These are phyloP conservation scores for Apiospora kogelbergensis DNA, from an alignment of 2,329 filamentous ascomycete genomes.

Conservation along the genomic window DNA sequence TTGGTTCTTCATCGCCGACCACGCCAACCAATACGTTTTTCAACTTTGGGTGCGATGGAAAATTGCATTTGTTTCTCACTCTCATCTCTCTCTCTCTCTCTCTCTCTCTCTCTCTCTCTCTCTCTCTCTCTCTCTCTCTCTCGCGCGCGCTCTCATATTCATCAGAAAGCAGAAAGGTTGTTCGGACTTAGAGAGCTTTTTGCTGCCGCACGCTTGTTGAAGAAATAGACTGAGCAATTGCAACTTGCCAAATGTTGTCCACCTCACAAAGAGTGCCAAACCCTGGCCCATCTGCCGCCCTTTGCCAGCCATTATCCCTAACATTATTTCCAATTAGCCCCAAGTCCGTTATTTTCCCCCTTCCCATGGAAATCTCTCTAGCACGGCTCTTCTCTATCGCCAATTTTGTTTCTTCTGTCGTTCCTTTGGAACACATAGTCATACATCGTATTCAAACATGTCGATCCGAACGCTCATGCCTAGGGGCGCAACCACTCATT, in stretches of 20 bases:
- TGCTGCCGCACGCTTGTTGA: background rate
- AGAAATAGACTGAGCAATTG: background rate
- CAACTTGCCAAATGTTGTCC: background rate
- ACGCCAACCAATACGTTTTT: background rate
- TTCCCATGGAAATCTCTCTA: background rate
- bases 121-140: background rate
- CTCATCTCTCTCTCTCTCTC: background rate
- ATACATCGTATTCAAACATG: slow-evolving; percentile 11
- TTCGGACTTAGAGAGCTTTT: background rate
- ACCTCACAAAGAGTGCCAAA: background rate
- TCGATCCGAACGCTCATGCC: background rate
- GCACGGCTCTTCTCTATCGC: slow-evolving; percentile 3
- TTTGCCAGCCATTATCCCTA: background rate
- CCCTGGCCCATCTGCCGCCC: background rate
- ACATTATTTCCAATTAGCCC: background rate
- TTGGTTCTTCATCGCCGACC: background rate
- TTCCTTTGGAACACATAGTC: slow-evolving; percentile 4
- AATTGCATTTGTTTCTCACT: background rate
- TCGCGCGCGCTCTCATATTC: background rate
- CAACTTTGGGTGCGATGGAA: background rate
- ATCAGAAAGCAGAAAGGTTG: background rate
- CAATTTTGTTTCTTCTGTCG: slow-evolving; percentile 10
- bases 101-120: background rate
- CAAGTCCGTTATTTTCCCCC: background rate
- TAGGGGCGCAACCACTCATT: background rate